Conservation (phyloP, 805 yeast species). For the Saccharomycopsis babjevae region DNA sequence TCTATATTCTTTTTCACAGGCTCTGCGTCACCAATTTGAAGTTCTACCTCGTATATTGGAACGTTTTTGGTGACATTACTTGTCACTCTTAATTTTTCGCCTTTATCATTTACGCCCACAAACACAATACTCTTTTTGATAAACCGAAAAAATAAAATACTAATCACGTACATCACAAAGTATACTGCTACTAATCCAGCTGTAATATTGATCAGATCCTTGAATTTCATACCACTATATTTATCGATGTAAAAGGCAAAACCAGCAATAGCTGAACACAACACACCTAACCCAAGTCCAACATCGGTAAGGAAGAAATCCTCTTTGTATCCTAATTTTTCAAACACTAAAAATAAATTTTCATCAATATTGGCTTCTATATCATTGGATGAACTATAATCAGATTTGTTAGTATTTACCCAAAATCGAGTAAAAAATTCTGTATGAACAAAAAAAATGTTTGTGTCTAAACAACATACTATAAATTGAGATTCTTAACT, state of each 20-base stretch:
- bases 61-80: constrained; percentile 31
- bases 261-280: constrained; percentile 38
- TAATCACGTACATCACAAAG: constrained; percentile 27
- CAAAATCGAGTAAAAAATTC: neutral
- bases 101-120: constrained; percentile 27
- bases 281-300: constrained; percentile 39
- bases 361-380: constrained; percentile 43
- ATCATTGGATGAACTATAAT: constrained; percentile 34
- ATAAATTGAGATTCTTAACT: neutral
- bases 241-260: constrained; percentile 39
- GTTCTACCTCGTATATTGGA: constrained; percentile 33
- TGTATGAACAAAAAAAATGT: neutral
- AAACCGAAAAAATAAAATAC: constrained; percentile 27
- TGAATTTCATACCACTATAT: constrained; percentile 30
- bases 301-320: constrained; percentile 36
- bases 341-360: constrained; percentile 31
- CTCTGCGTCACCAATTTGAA: constrained; percentile 20
- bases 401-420: neutral
- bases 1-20: constrained; percentile 23
- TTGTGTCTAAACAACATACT: neutral
- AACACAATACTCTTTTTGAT: constrained; percentile 37
- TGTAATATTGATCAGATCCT: constrained; percentile 30
- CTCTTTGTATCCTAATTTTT: constrained; percentile 37
- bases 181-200: constrained; percentile 30
- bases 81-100: constrained; percentile 27